These are phyloP conservation scores for Solioccasus polychromus DNA, from an alignment of 768 basidiomycete genomes.

Conservation along the genomic window DNA sequence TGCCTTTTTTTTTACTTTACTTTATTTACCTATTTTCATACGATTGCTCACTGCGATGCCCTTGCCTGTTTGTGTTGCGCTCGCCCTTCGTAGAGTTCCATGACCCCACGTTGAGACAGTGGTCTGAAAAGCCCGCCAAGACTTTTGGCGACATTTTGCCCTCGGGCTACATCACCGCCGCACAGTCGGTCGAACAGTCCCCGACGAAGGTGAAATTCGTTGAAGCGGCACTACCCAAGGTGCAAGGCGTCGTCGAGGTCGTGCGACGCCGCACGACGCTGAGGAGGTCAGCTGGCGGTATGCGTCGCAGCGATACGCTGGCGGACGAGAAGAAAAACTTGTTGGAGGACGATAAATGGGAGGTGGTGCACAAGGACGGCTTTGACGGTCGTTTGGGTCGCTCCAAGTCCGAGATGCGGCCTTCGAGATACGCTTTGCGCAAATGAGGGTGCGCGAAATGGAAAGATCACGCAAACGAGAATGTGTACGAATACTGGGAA, in stretches of 20 bases:
- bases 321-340: constrained; percentile 19
- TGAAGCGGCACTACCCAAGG: constrained; percentile 36
- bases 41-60: no score
- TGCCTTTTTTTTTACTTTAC: constrained; percentile 19
- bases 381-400: constrained; percentile 5
- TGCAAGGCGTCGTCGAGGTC: constrained; percentile 37
- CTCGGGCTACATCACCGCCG: constrained; percentile 41
- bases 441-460: constrained; percentile 7
- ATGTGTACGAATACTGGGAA: no score
- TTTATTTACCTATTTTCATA: background rate
- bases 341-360: constrained; percentile 19
- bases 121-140: constrained; percentile 22
- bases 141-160: constrained; percentile 52
- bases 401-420: constrained; percentile 27
- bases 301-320: constrained; percentile 12
- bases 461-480: no score
- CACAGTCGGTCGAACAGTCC: constrained; percentile 17
- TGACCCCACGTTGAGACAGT: constrained; percentile 25
- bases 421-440: constrained; percentile 15
- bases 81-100: constrained; percentile 16
- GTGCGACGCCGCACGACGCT: constrained; percentile 21
- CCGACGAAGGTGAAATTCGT: constrained; percentile 24
- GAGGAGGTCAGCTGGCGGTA: background rate
- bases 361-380: constrained; percentile 15
- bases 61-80: background rate